Evolutionary conservation across 2,329 filamentous ascomycete species (phyloP).

Genomic region (Exophiala bonariae): DNA sequence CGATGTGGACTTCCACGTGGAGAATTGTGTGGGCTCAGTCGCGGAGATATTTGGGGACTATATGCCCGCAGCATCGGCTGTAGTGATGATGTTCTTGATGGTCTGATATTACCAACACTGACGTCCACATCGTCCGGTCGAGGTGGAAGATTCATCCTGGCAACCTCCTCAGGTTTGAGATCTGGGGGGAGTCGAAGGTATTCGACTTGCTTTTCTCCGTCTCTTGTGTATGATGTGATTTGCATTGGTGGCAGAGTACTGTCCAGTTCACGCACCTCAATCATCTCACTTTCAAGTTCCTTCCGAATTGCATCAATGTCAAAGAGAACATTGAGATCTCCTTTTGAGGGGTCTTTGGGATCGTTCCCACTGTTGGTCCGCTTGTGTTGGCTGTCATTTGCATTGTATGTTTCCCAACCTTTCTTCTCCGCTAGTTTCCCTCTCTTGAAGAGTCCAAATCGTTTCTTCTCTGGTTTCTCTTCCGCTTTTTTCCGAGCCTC

Average conservation of each 20-base stretch:
- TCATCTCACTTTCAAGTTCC: constrained; percentile 72
- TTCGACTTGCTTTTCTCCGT: constrained; percentile 27
- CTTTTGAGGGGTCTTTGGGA: constrained; percentile 41
- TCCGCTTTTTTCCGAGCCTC: constrained; percentile 87
- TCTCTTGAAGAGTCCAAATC: constrained; percentile 77
- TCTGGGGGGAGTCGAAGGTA: constrained; percentile 26
- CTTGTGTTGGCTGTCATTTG: constrained; percentile 37
- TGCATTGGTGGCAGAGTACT: constrained; percentile 90
- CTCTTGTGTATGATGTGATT: constrained; percentile 43
- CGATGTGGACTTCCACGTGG: constrained; percentile 3
- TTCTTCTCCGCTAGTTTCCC: constrained; percentile 72
- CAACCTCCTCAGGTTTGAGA: constrained; percentile 24
- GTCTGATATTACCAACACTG: constrained; percentile 10
- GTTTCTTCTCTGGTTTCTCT: constrained; percentile 69
- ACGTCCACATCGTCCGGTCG: constrained; percentile 28
- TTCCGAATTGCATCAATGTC: constrained; percentile 92
- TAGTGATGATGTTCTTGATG: constrained; percentile 14
- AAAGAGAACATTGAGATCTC: constrained; percentile 68
- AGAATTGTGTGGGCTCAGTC: constrained; percentile 15
- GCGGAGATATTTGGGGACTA: constrained; percentile 18
- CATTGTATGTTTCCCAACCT: constrained; percentile 93
- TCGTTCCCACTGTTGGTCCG: constrained; percentile 9
- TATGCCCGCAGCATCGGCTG: constrained; percentile 11
- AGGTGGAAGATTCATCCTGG: constrained; percentile 27
- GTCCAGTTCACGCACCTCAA: constrained; percentile 76